Evolutionary conservation across 495 filamentous ascomycete genomes (phyloP), one percentile per base, ranked within the genome.

Genomic region (Penicillium canariense): DNA sequence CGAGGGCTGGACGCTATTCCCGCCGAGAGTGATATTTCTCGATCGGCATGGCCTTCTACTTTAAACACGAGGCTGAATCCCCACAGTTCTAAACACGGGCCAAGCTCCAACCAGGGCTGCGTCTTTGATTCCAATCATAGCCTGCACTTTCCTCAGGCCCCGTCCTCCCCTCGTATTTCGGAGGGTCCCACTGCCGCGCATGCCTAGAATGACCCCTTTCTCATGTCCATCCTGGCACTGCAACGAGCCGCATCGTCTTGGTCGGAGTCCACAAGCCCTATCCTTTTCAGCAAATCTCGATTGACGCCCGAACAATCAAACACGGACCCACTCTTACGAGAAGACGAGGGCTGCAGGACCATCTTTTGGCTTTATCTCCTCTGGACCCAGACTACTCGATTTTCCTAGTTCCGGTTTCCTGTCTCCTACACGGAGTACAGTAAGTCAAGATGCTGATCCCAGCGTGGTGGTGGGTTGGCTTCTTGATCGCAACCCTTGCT

Each of bases 11-110:
- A n/a, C n/a, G n/a, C n/a, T n/a, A n/a, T n/a, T n/a, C n/a, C n/a
- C n/a, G n/a, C n/a, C n/a, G n/a, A 26, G 20, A 20, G 22, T 3
- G 25, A 30, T 18, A 28, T 30, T 20, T n/a, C n/a, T n/a, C n/a
- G 25, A 28, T 45, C 42, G 42, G 12, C 39, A 43, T 25, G 20
- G 20, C 39, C 25, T 23, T 45, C 5, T 23, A 45, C 43, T 46
- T 23, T 18, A 46, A 46, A 30, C 43, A 46, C 43, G 26, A 46
- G 43, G 43, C 43, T 28, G 25, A 46, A n/a, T 46, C 43, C n/a
- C 12, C 6, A 12, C 6, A 12, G 6, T 32, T 32, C 6, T 6
- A 32, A 32, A 32, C 30, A 32, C 30, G 30, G 30, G 30, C 6
- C 30, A 6, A 14, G 25, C 43, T 18, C 22, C 6, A 46, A 46